phyloP scores from a whole-genome alignment of 1,284 basidiomycete species.

The Gomphus bonarii region DNA sequence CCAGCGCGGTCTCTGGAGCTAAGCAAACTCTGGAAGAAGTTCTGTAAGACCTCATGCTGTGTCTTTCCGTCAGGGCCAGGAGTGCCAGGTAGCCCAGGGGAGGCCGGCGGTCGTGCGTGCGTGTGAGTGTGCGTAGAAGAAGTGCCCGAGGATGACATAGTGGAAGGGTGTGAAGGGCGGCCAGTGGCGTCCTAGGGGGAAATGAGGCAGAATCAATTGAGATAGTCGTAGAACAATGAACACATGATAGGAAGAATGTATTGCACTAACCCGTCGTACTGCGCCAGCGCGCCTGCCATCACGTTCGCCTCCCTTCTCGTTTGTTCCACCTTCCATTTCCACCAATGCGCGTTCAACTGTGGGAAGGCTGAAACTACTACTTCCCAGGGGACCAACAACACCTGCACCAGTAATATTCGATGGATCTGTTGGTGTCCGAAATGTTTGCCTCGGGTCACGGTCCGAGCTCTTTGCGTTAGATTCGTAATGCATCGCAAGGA shows the following conservation, averaged over 20 bases:
- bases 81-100: constrained; percentile 32
- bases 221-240: not conserved
- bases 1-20: constrained; percentile 50
- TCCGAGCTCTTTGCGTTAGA: constrained; percentile 81
- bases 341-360: constrained; percentile 77
- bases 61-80: constrained; percentile 47
- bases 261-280: constrained; percentile 20
- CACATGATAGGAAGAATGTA: constrained; percentile 13
- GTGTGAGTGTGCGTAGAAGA: constrained; percentile 17
- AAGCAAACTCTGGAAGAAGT: constrained; percentile 78
- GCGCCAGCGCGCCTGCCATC: constrained; percentile 22
- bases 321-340: constrained; percentile 65
- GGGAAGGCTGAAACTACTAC: constrained; percentile 72
- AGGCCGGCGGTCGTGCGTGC: constrained; percentile 21
- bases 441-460: constrained; percentile 79
- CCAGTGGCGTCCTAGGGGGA: constrained; percentile 15
- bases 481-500: constrained; percentile 83
- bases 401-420: constrained; percentile 36
- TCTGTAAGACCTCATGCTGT: constrained; percentile 75
- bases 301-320: constrained; percentile 20
- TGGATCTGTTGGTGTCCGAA: constrained; percentile 58
- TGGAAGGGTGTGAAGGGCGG: constrained; percentile 16
- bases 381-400: constrained; percentile 83
- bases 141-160: constrained; percentile 17
- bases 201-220: not conserved